Conservation (phyloP, 148 eudicot species). For the Bassia scoparia region DNA sequence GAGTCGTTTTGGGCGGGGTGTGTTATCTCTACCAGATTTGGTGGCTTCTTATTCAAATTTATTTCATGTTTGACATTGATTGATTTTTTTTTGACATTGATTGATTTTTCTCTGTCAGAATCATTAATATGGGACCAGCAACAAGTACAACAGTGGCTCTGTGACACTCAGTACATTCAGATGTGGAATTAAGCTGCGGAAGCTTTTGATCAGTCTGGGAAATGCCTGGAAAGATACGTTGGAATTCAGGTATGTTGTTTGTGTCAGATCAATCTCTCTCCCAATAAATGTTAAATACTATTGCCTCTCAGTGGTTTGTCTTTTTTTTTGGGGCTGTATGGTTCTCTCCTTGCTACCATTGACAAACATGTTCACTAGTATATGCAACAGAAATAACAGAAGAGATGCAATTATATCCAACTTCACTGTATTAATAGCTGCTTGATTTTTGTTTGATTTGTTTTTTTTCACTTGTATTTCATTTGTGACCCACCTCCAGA, state of each 20-base stretch:
- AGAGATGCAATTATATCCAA: neutral
- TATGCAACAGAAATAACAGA: neutral
- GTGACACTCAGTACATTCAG: conserved; percentile 66
- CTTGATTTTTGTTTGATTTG: too few relatives aligned
- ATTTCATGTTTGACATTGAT: conserved; percentile 23
- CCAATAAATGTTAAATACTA: neutral
- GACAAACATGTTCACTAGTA: neutral
- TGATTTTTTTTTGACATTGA: conserved; percentile 18
- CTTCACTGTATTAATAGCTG: neutral
- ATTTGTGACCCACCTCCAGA: neutral
- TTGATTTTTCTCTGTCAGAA: conserved; percentile 43
- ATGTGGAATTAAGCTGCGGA: conserved; percentile 80
- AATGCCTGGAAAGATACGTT: conserved; percentile 76
- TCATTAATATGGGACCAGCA: conserved; percentile 65
- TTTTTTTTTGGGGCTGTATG: neutral
- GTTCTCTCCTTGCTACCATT: neutral
- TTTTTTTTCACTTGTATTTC: too few relatives aligned
- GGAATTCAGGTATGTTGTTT: conserved; percentile 75
- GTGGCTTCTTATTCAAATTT: conserved; percentile 1
- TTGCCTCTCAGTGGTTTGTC: neutral
- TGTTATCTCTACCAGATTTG: conserved; percentile 23
- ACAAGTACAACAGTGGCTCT: conserved; percentile 64
- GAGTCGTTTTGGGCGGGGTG: conserved; percentile 93
- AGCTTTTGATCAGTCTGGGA: conserved; percentile 68
- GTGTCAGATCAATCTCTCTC: too few relatives aligned